Evolutionary conservation across 2,329 filamentous ascomycete species (phyloP), one percentile per base, ranked within the genome.

Genomic region (Ceratocystiopsis sp.): DNA sequence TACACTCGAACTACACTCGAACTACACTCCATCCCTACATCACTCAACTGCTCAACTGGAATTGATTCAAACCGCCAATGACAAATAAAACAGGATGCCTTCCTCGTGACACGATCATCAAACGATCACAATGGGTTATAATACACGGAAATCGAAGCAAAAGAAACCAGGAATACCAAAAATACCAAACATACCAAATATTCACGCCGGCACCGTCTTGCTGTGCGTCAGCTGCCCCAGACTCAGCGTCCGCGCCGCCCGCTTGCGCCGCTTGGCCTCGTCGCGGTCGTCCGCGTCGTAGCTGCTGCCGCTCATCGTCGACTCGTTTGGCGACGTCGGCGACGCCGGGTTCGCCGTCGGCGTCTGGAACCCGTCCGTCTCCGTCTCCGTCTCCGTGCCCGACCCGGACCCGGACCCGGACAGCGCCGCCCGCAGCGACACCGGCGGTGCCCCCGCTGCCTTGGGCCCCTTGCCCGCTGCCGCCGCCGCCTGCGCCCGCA

Each of bases 221-320:
- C 49, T 42, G 16, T 48, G 59, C 1, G 73, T 78, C 51, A 78
- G 56, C 53, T 75, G 72, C 46, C 73, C 73, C 12, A 80, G 62
- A 25, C 73, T 82, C 53, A 84, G 65, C 37, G 75, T 79, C 49
- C 73, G 71, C 18, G 73, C 73, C 1, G 76, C 73, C 54, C 63
- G 73, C 48, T 70, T 69, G 41, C 60, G 57, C 38, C 56, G 59
- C 17, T 57, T 51, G 21, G 41, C 44, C 8, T 43, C 45, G 21
- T 42, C 44, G 12, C 58, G 54, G 43, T 59, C 58, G 34, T 58
- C 52, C 55, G 36, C 25, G 48, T 64, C 64, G 46, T 69, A 74
- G 3, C 61, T 60, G 29, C 74, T 67, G 5, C 11, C 10, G 11
- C 12, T 14, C 11, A 11, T 33, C 21, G 75, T 68, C 7, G 10